Evolutionary conservation across 139 green algal genomes (phyloP), one percentile per base, ranked within the genome.

Genomic region (Chlamydomonas asymmetrica): DNA sequence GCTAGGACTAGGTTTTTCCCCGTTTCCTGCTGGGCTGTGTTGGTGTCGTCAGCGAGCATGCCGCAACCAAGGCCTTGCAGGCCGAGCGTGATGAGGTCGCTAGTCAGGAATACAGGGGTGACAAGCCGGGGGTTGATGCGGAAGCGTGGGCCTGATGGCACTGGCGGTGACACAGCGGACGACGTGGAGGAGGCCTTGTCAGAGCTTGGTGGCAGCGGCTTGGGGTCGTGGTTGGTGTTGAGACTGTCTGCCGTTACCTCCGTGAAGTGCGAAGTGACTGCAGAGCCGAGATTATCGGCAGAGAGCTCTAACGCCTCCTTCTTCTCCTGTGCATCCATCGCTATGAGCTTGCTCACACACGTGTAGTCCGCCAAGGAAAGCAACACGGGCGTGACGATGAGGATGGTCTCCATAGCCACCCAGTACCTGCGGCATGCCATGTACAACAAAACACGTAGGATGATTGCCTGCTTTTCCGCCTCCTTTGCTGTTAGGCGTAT

Each of bases 331-430:
- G 52, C 27, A 5, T 40, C 32, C 7, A 79, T 34, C 23, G n/a
- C 38, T 67, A 84, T 65, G 16, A 84, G 73, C 50, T 64, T 63
- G 4, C 73, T 68, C 34, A 70, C 40, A 34, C 41, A 37, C 6
- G 76, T 66, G 62, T 84, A 84, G 31, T 84, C 67, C 18, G 78
- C 62, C 2, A 84, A 35, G 0, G 79, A 59, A 66, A 84, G 45
- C 9, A 84, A 50, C 31, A 78, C 71, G n/a, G 79, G 79, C 3
- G 32, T 40, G 50, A 84, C 78, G 38, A 84, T 78, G 18, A 84
- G 79, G 22, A 84, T 32, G 5, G 35, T 34, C 66, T 81, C 66
- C 66, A 79, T 65, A 29, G n/a, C 40, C 22, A 54, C 31, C 34
- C 34, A 32, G 34, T 23, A 10, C 27, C 25, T 25, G 38, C 18